A percentile compares a stretch with the other conserved stretches of the same genome.
Conservation (phyloP, 495 filamentous ascomycete genomes). For the Diplogelasinospora grovesii region DNA sequence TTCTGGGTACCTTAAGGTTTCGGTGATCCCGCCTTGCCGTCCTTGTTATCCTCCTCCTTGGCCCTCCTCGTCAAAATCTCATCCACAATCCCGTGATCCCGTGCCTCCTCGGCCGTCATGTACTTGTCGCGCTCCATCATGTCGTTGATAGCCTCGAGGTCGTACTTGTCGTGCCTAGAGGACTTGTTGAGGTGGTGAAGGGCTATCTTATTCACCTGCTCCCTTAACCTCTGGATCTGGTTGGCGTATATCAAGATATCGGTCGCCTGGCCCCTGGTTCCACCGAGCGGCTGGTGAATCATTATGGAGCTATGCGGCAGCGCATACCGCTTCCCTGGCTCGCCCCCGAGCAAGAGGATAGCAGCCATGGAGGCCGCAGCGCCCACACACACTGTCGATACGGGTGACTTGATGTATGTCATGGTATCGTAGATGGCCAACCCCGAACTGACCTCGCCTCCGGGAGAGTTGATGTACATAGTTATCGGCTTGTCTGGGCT, state of each 20-base stretch:
- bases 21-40: too few species aligned
- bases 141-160: constrained; percentile 76
- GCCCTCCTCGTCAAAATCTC: constrained; percentile 60
- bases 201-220: constrained; percentile 86
- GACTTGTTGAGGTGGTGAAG: constrained; percentile 75
- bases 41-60: constrained; percentile 27
- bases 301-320: constrained; percentile 91
- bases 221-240: constrained; percentile 83
- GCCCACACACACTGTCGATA: constrained; percentile 90
- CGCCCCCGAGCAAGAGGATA: constrained; percentile 77
- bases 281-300: constrained; percentile 92
- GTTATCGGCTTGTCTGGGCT: constrained; percentile 88
- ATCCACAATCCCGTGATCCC: constrained; percentile 87
- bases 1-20: too few species aligned
- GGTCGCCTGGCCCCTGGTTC: constrained; percentile 80
- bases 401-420: constrained; percentile 88
- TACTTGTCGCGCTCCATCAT: constrained; percentile 97
- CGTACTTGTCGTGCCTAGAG: constrained; percentile 49
- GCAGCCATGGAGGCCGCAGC: constrained; percentile 95
- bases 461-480: constrained; percentile 96
- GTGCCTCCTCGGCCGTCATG: constrained; percentile 79
- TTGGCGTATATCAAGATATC: constrained; percentile 97
- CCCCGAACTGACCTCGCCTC: constrained; percentile 89
- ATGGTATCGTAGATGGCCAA: constrained; percentile 99
- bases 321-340: constrained; percentile 77